phyloP scores from a whole-genome alignment of 1,139 yeast genomes.

The Kodamaea arcana region DNA sequence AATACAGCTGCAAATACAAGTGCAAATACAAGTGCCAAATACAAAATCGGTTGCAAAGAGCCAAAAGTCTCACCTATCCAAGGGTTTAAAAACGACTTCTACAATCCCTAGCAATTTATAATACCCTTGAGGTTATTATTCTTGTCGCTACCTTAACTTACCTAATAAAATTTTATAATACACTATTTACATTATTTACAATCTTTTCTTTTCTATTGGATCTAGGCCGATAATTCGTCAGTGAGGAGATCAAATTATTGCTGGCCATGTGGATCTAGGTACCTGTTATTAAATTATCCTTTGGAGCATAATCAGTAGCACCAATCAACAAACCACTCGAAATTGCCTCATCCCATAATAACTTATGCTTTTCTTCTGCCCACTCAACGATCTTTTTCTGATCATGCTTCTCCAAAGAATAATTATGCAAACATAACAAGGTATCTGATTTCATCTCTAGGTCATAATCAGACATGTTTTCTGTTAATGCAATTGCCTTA shows the following conservation, averaged over 20 bases:
- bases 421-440: slow-evolving; percentile 56
- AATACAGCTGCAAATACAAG: too few species aligned
- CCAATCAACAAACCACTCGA: slow-evolving; percentile 35
- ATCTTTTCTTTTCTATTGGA: too few species aligned
- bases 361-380: slow-evolving; percentile 45
- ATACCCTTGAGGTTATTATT: too few species aligned
- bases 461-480: slow-evolving; percentile 50
- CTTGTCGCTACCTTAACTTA: too few species aligned
- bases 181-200: too few species aligned
- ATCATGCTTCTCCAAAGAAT: slow-evolving; percentile 48
- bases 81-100: too few species aligned
- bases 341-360: slow-evolving; percentile 46
- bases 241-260: background rate
- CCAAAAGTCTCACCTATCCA: too few species aligned
- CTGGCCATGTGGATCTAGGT: background rate
- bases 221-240: too few species aligned
- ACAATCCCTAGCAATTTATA: too few species aligned
- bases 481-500: slow-evolving; percentile 53
- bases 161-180: too few species aligned
- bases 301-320: slow-evolving; percentile 33
- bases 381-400: slow-evolving; percentile 49
- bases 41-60: too few species aligned
- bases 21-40: too few species aligned
- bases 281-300: slow-evolving; percentile 9
- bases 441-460: slow-evolving; percentile 48